Evolutionary conservation across 805 yeast species (phyloP).

Genomic region (Metschnikowia similis): DNA sequence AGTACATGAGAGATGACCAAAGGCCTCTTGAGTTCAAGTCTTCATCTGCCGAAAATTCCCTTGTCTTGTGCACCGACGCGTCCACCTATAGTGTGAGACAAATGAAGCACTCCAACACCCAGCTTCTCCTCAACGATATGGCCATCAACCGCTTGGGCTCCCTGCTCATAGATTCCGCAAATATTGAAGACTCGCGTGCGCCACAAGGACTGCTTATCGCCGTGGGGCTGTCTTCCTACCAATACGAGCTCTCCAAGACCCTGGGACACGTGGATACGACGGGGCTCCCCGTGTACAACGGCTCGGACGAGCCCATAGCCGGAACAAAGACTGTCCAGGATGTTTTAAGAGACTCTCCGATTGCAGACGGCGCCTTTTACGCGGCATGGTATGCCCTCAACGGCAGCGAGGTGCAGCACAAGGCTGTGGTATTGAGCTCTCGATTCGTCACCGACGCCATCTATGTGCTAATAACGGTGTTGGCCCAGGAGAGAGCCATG

Average conservation of each 20-base stretch:
- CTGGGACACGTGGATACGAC: constrained; percentile 29
- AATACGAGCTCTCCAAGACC: constrained; percentile 30
- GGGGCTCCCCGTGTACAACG: constrained; percentile 23
- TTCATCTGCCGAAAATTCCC: constrained; percentile 23
- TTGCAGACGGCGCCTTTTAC: constrained; percentile 53
- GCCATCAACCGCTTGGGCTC: constrained; percentile 3
- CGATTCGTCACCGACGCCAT: constrained; percentile 25
- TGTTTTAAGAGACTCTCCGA: constrained; percentile 43
- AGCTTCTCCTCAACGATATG: constrained; percentile 44
- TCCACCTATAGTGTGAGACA: constrained; percentile 66
- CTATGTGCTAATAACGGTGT: constrained; percentile 22
- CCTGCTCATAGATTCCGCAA: not conserved
- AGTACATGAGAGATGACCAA: constrained; percentile 6
- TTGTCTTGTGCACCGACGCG: constrained; percentile 57
- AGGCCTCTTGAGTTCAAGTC: constrained; percentile 15
- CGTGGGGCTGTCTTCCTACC: constrained; percentile 25
- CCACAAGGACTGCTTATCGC: constrained; percentile 23
- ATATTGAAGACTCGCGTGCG: not conserved
- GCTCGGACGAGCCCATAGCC: constrained; percentile 4
- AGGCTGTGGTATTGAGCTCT: constrained; percentile 29
- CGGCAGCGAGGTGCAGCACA: constrained; percentile 53
- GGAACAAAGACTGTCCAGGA: constrained; percentile 24
- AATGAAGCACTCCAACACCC: constrained; percentile 83
- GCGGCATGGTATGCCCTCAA: constrained; percentile 47
- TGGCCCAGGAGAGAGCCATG: constrained; percentile 21